A percentile compares a stretch with the other conserved stretches of the same genome.
Conservation (phyloP, 345 rosid species). For the Linum trigynum region DNA sequence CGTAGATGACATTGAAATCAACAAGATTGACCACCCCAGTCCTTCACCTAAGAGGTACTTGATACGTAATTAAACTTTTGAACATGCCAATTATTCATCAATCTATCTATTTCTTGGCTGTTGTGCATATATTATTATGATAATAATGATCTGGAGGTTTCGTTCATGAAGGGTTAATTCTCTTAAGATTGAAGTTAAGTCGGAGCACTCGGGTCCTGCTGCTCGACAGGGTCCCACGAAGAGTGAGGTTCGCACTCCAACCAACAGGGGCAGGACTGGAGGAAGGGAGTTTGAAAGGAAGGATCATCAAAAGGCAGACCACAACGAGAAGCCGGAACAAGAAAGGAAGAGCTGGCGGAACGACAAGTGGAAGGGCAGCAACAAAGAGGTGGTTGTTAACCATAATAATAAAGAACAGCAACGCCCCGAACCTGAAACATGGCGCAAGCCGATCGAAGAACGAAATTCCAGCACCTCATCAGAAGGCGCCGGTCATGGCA, state of each 20-base stretch:
- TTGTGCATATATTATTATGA: not conserved
- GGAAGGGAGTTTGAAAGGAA: constrained; percentile 14
- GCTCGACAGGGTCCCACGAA: constrained; percentile 3
- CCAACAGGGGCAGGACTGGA: constrained; percentile 5
- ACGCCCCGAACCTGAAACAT: constrained; percentile 15
- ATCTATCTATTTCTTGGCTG: not conserved
- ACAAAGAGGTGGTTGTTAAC: constrained; percentile 4
- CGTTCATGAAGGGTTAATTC: constrained; percentile 14
- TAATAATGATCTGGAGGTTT: not conserved
- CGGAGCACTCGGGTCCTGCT: constrained; percentile 5
- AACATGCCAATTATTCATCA: not conserved
- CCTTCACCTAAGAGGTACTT: constrained; percentile 10
- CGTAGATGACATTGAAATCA: constrained; percentile 15
- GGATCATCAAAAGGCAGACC: constrained; percentile 4
- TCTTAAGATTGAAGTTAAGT: constrained; percentile 11
- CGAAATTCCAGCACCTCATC: constrained; percentile 4
- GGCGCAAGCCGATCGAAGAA: constrained; percentile 17
- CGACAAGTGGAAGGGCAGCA: constrained; percentile 12
- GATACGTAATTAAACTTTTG: not conserved
- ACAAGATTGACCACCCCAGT: constrained; percentile 6
- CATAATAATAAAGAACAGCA: not conserved
- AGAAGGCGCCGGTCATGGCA: constrained; percentile 8
- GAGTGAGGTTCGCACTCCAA: not conserved
- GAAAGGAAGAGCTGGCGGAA: constrained; percentile 12
- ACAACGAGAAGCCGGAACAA: constrained; percentile 6